Evolutionary conservation across 1,284 basidiomycete species (phyloP), one percentile per base, ranked within the genome.

Genomic region (Fomitopsis schrenkii): DNA sequence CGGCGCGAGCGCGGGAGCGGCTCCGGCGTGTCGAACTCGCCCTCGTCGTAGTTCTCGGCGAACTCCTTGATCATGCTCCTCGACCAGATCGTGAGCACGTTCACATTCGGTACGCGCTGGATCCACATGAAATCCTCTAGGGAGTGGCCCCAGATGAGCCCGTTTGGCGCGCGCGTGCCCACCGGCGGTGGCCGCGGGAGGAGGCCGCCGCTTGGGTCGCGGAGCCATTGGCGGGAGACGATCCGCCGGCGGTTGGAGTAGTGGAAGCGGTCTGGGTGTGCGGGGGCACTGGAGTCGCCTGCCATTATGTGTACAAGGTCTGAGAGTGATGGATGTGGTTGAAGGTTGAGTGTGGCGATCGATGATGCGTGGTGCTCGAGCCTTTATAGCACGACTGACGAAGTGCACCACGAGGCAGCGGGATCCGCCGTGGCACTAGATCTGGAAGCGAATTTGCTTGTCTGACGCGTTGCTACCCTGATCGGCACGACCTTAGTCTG

Each of bases 11-110:
- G 66, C 22, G 69, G 69, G 17, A 17, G 56, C 33, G 64, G 60
- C 56, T 69, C 63, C 9, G 64, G 70, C 50, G 60, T 52, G 26
- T 64, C 65, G 59, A 65, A 70, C 48, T 63, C 60, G 26, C 55
- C 36, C 58, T 67, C 63, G 56, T 61, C 63, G 64, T 68, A 70
- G 62, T 64, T 63, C 61, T 75, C 74, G 33, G 69, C 71, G 58
- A 67, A 68, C 59, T 72, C 74, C 40, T 70, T 63, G 59, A 77
- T 63, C 73, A 75, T 75, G 67, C 72, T 75, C 42, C 74, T 70
- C 28, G 74, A 72, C 71, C 72, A 77, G 53, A 71, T 60, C 26
- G 71, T 72, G 28, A 70, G 52, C 28, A 68, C 58, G 42, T 66
- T 64, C 7, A 71, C 64, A 9, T 62, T 63, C 1, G 72, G 72